Base-by-base conservation (phyloP, 2,329 filamentous ascomycete genomes). In the Aplosporella prunicola region DNA sequence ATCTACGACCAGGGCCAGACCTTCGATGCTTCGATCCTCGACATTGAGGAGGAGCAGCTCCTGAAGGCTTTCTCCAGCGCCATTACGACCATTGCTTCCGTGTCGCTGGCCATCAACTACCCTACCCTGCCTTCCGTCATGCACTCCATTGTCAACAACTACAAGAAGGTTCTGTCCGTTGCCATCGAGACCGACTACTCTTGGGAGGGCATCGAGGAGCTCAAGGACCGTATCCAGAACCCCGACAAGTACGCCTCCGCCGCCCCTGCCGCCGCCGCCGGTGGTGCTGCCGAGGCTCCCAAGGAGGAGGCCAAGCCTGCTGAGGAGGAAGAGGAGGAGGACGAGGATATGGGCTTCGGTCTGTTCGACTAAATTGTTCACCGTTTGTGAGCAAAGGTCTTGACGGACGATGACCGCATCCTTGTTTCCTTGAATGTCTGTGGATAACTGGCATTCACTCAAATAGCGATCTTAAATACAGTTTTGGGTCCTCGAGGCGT, bases 191-290 rank as follows among this genome's bases (percentile, higher is more conserved):
- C 85, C 55, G 88, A 93, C 52, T 82, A 81, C 76, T 81, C 78
- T 69, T 98, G 91, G 89, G 80, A 88, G 57, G 86, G 85, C 68
- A 94, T 98, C 60, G 80, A 93, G 60, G 76, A 94, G 71, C 82
- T 98, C 72, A 98, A 98, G 83, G 91, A 98, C 73, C 87, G 91
- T 66, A 95, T 98, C 59, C 86, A 86, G 71, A 96, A 98, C 79
- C 93, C 93, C 53, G 91, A 98, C 39, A 86, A 86, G 39, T 98
- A 96, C 66, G 91, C 89, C 49, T 64, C 85, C 32, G 72, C 88
- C 50, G 86, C 82, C 50, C 86, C 89, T 42, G 76, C 63, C 48
- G 81, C 79, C 40, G 71, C 70, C 43, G 69, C 76, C 40, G 67
- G 67, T 36, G 61, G 66, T 32, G 63, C 66, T 43, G 68, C 66